Evolutionary conservation across 164 flowering plant species (phyloP), one percentile per base, ranked within the genome.

Genomic region (Umbellularia californica): DNA sequence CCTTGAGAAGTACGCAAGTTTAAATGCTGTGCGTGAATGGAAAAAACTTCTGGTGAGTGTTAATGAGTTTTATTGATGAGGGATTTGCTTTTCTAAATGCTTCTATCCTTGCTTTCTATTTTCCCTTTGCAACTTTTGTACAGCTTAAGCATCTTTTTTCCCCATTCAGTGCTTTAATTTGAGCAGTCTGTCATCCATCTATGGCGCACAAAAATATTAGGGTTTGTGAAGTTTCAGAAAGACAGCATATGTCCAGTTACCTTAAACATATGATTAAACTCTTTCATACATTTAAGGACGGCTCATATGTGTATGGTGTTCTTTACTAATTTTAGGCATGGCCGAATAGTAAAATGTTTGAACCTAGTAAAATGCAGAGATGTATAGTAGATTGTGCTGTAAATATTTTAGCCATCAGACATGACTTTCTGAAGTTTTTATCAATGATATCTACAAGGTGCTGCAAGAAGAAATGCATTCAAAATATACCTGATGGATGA

Each of bases 21-120:
- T 81, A 52, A 81, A 93, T 78, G 93, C 97, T 64, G 94, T 84
- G 63, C 75, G 72, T 67, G 99, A 95, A 80, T 95, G 99, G 99
- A 78, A 79, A 81, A 92, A 88, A 72, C 99, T 95, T 83, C 93
- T 95, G 47, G 99, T 92, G 71, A 82, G 94, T 87, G 66, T 75
- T 47, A 27, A 27, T 66, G 30, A 69, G n/a, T 52, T 62, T 58
- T 22, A 33, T 7, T 65, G 50, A 14, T n/a, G 76, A 22, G 74
- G 23, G 1, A 50, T 50, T 41, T 60, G 65, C 19, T 27, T 24
- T 20, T 50, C 11, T 47, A 17, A 52, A 14, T 27, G 28, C 33
- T 70, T 70, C n/a, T 70, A 55, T 68, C 30, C 63, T 4, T 30
- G 9, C 73, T 24, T 50, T 68, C 17, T 68, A 27, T 30, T 11